Evolutionary conservation across 2,329 filamentous ascomycete genomes (phyloP).

Genomic region (Penicillium olsonii): DNA sequence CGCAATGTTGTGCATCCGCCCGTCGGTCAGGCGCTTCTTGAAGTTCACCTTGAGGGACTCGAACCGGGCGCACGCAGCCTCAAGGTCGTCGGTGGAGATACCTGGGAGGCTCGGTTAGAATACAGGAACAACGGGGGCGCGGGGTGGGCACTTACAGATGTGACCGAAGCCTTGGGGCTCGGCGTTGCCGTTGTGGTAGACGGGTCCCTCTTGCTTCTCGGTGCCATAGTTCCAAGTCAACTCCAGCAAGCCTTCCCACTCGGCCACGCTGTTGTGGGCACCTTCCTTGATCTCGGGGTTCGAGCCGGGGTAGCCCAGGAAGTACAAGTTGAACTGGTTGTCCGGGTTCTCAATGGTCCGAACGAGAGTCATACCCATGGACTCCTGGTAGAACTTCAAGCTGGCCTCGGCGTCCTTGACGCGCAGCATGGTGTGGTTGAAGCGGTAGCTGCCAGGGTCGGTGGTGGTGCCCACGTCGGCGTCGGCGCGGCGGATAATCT

Average conservation of each 20-base stretch:
- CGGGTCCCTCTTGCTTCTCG: conserved; percentile 75
- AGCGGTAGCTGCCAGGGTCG: conserved; percentile 71
- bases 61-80: conserved; percentile 82
- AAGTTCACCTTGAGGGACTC: conserved; percentile 79
- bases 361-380: conserved; percentile 83
- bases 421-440: conserved; percentile 75
- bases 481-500: conserved; percentile 66
- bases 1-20: conserved; percentile 87
- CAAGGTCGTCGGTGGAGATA: conserved; percentile 82
- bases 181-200: conserved; percentile 93
- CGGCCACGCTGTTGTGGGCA: conserved; percentile 59
- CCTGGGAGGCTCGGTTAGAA: conserved; percentile 48
- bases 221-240: conserved; percentile 78
- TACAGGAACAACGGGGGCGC: background rate
- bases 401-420: conserved; percentile 79
- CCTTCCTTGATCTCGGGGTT: conserved; percentile 54
- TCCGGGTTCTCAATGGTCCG: conserved; percentile 70
- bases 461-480: conserved; percentile 72
- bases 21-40: conserved; percentile 95
- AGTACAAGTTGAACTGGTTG: conserved; percentile 85
- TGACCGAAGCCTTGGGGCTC: conserved; percentile 94
- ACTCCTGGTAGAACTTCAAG: conserved; percentile 78
- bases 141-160: conserved; percentile 65
- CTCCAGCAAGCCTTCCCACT: conserved; percentile 82
- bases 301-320: conserved; percentile 74